Evolutionary conservation across 805 yeast genomes (phyloP).

Genomic region (Gaillardinia entomophila): DNA sequence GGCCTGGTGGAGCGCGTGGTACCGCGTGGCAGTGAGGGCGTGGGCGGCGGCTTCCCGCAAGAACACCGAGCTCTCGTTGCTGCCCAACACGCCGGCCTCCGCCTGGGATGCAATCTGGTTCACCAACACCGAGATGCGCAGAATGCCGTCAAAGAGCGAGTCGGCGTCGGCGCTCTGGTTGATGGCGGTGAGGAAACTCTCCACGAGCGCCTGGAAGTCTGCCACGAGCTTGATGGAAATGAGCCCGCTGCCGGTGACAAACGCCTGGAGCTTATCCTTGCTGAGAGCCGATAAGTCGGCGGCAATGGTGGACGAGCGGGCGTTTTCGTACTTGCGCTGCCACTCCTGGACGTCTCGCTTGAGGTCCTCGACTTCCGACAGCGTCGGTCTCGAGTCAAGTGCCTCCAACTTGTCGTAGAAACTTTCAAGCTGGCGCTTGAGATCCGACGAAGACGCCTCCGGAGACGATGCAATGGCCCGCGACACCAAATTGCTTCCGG

Average conservation of each 20-base stretch:
- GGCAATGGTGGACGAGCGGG: slow-evolving; percentile 29
- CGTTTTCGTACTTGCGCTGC: slow-evolving; percentile 47
- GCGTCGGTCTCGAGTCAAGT: slow-evolving; percentile 12
- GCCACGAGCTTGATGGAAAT: slow-evolving; percentile 41
- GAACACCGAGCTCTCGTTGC: slow-evolving; percentile 37
- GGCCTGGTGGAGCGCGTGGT: slow-evolving; percentile 58
- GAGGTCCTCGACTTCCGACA: slow-evolving; percentile 9
- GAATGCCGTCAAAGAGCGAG: slow-evolving; percentile 46
- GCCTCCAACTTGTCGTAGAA: slow-evolving; percentile 23
- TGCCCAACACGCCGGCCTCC: slow-evolving; percentile 15
- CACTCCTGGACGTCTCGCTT: slow-evolving; percentile 37
- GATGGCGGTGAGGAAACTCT: slow-evolving; percentile 35
- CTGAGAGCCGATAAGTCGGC: slow-evolving; percentile 13
- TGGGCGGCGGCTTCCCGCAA: slow-evolving; percentile 68
- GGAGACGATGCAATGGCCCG: background rate
- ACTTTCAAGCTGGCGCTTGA: slow-evolving; percentile 14
- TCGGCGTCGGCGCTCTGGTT: slow-evolving; percentile 17
- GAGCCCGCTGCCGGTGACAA: slow-evolving; percentile 36
- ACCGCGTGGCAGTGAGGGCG: slow-evolving; percentile 70
- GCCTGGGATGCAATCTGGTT: slow-evolving; percentile 34
- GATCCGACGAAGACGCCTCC: slow-evolving; percentile 1
- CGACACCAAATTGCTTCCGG: no score
- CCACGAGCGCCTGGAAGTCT: slow-evolving; percentile 44
- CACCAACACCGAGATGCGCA: slow-evolving; percentile 43
- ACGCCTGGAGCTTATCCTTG: slow-evolving; percentile 19